These are phyloP conservation scores for Botrytis paeoniae DNA, from an alignment of 2,329 filamentous ascomycete genomes.

Conservation along the genomic window DNA sequence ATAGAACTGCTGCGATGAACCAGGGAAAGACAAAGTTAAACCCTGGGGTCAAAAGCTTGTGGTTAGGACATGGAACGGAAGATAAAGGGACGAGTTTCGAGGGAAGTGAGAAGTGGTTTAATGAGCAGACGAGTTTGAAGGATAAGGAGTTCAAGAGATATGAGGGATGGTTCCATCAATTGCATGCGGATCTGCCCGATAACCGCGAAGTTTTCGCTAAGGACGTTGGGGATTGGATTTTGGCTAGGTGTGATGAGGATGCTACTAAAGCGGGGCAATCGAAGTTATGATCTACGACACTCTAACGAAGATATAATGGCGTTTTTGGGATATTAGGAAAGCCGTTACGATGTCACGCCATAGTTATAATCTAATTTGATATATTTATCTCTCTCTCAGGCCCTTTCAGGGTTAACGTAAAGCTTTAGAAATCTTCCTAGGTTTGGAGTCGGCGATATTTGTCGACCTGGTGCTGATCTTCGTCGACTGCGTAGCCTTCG, in stretches of 20 bases:
- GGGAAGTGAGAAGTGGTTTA: constrained; percentile 62
- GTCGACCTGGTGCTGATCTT: not conserved
- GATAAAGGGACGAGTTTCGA: constrained; percentile 68
- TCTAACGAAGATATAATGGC: not conserved
- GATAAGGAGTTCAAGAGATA: constrained; percentile 74
- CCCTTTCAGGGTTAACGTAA: not conserved
- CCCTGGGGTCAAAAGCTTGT: constrained; percentile 59
- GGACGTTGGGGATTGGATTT: constrained; percentile 65
- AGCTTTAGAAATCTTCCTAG: not conserved
- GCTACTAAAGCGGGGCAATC: constrained; percentile 16
- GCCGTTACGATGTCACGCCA: not conserved
- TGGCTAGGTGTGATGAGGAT: constrained; percentile 37
- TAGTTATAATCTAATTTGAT: not conserved
- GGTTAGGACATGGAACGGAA: constrained; percentile 72
- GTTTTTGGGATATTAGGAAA: not conserved
- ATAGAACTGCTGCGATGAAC: constrained; percentile 63
- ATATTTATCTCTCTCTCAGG: not conserved
- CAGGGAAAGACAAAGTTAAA: constrained; percentile 53
- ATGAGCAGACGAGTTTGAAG: constrained; percentile 50
- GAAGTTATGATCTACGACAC: constrained; percentile 25
- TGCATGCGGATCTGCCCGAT: constrained; percentile 55
- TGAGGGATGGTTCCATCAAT: constrained; percentile 74
- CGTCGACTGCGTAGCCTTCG: not conserved
- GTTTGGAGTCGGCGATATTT: not conserved
- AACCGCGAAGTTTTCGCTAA: constrained; percentile 43